Base-by-base conservation (phyloP, 176 grass and related monocot genomes). In the Carex kokanica region DNA sequence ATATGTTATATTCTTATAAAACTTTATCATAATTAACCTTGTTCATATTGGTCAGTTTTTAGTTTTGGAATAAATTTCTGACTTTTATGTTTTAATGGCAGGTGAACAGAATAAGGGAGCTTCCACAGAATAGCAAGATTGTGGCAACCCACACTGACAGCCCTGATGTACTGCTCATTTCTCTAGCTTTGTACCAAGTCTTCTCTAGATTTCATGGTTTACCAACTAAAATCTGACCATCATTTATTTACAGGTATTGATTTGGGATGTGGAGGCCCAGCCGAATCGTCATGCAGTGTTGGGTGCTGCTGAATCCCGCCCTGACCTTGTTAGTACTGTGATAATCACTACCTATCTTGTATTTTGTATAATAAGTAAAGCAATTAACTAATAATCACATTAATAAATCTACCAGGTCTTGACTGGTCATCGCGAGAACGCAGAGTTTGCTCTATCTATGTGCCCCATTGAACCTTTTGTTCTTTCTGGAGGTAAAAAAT, bases 21-120 rank as follows among this genome's bases (percentile, higher is more conserved):
- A 32, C 25, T 32, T 78, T 55, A 3, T 77, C 25, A 78, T 56
- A 53, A 25, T 74, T 74, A 27, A 52, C 14, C 23, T 53, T 74
- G 1, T 60, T 62, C 36, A 11, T 62, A 80, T 20, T 53, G 71
- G 52, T 61, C 4, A 14, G 16, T 17, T 62, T 61, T 17, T 80
- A 62, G 41, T 80, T 80, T 10, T 40, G 24, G 13, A 63, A 59
- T 24, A 7, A 61, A 31, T 17, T 66, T 47, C 4, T 47, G 58
- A 41, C 20, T 27, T 65, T 55, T 78, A 18, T 68, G 21, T 12
- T 62, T 8, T 81, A 23, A 82, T 82, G 59, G 38, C 91, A 99
- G 97, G 97, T 99, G 53, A 99, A 99, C 85, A 91, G 96, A 89
- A 99, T 99, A 68, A 95, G 96, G 86, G 97, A 99, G 89, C 93